Percentiles rank a stretch among this genome's conserved stretches.
These are phyloP conservation scores for Calonectria pseudoreteaudii DNA, from an alignment of 2,329 filamentous ascomycete genomes.

Conservation along the genomic window DNA sequence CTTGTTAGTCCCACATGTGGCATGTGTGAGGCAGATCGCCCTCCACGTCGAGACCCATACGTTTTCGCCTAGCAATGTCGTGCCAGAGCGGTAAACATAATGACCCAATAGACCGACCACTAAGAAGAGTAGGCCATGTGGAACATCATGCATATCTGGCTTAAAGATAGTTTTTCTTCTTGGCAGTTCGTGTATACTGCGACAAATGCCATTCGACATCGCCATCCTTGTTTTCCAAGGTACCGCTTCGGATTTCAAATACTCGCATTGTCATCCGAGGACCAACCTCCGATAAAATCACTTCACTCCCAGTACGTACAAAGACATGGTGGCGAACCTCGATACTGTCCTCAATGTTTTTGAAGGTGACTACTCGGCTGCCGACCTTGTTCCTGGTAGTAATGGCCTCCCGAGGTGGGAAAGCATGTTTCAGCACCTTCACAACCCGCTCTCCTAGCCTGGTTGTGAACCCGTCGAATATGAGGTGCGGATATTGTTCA, in stretches of 20 bases:
- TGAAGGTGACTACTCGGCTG: constrained; percentile 90
- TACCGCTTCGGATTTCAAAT: constrained; percentile 93
- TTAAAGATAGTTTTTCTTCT: constrained; percentile 96
- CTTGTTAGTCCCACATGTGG: neutral
- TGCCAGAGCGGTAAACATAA: neutral
- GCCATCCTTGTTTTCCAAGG: constrained; percentile 92
- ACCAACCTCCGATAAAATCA: constrained; percentile 90
- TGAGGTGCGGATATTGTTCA: constrained; percentile 92
- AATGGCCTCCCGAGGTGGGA: constrained; percentile 85
- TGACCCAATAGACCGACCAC: neutral
- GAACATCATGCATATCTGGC: neutral
- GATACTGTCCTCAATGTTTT: constrained; percentile 93
- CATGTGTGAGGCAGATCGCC: neutral
- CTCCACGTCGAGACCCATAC: neutral
- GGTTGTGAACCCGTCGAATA: constrained; percentile 94
- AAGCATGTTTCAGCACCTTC: constrained; percentile 93
- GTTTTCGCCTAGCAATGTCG: too few species aligned
- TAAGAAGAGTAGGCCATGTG: neutral
- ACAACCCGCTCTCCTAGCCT: constrained; percentile 84
- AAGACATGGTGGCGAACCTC: constrained; percentile 89
- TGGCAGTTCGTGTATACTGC: constrained; percentile 92
- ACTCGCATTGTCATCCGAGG: constrained; percentile 97
- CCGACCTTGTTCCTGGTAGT: constrained; percentile 81
- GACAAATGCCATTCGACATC: constrained; percentile 97
- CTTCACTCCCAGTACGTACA: constrained; percentile 82